Evolutionary conservation across 1,284 basidiomycete genomes (phyloP).

Genomic region (Taiwanofungus camphoratus): DNA sequence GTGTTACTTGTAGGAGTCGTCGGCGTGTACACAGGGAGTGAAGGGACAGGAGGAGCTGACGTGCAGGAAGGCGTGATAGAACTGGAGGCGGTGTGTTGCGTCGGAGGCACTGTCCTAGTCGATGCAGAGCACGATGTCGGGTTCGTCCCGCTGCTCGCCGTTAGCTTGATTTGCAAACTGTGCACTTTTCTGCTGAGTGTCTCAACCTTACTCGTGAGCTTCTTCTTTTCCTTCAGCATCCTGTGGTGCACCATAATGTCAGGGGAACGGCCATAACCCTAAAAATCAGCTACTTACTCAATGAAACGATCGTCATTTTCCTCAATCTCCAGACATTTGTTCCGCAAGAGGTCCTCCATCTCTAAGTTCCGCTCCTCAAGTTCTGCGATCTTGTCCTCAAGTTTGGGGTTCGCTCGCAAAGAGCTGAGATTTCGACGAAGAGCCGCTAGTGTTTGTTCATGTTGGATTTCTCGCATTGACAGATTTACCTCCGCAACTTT

Average conservation of each 20-base stretch:
- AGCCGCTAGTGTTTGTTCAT: conserved; percentile 53
- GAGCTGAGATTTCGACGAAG: conserved; percentile 51
- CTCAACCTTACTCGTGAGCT: conserved; percentile 61
- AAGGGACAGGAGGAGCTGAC: conserved; percentile 11
- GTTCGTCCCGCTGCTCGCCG: conserved; percentile 39
- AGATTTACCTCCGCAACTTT: conserved; percentile 61
- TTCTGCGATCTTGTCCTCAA: conserved; percentile 49
- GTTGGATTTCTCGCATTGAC: conserved; percentile 53
- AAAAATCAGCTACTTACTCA: conserved; percentile 45
- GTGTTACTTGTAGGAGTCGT: conserved; percentile 27
- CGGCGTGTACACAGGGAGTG: conserved; percentile 20
- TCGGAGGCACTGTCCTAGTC: conserved; percentile 3
- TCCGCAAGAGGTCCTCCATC: conserved; percentile 63
- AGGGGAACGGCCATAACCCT: neutral
- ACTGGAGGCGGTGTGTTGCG: neutral
- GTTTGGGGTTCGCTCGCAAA: conserved; percentile 47
- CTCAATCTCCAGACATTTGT: conserved; percentile 73
- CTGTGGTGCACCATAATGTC: conserved; percentile 32
- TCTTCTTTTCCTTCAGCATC: conserved; percentile 74
- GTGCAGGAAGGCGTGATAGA: conserved; percentile 1
- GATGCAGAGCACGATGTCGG: conserved; percentile 10
- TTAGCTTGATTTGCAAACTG: conserved; percentile 59
- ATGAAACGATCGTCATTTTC: conserved; percentile 75
- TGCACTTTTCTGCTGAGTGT: conserved; percentile 64
- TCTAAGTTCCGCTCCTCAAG: conserved; percentile 64